Evolutionary conservation across 768 basidiomycete genomes (phyloP), one percentile per base, ranked within the genome.

Genomic region (Hortiboletus campestris): DNA sequence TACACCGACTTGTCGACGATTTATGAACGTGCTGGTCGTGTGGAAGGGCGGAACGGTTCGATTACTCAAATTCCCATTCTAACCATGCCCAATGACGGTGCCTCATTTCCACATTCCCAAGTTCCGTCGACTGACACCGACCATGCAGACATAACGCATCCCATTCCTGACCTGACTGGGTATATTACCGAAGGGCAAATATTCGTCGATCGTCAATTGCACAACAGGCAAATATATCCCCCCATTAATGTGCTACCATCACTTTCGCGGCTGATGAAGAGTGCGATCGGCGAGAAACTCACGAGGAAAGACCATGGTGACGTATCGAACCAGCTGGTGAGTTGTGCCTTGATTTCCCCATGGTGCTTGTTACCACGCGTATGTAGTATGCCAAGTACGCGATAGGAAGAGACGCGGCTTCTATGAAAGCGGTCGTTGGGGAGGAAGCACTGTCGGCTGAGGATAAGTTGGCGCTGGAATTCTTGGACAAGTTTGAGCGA

Each of bases 131-230:
- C 64, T 72, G 66, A 70, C 20, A 51, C 41, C 53, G 69, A 61
- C 56, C 56, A 47, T 60, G 20, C 65, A 98, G 96, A 98, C 80
- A 99, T 99, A 74, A 98, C 97, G n/a, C 97, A 99, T 76, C 97
- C 97, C 56, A 98, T 99, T 75, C 96, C 96, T 68, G 96, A 98
- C 84, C 80, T 98, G 73, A 98, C 96, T 60, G 97, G 97, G 50
- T 99, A 98, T 76, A 99, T 99, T 73, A 95, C 95, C 48, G 96
- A 98, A 80, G 97, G 97, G 48, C 97, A 99, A 77, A 97, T 99
- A 76, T 96, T 88, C 73, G 91, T 99, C 68, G 97, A 99, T 79
- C 88, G 97, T 61, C 93, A 97, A 73, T 78, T 99, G 72, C 81
- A 97, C 82, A 98, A 99, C 79, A 80, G 89, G 66, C 93, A 94